Evolutionary conservation across 768 basidiomycete genomes (phyloP), one percentile per base, ranked within the genome.

Genomic region (Suillus fuscotomentosus): DNA sequence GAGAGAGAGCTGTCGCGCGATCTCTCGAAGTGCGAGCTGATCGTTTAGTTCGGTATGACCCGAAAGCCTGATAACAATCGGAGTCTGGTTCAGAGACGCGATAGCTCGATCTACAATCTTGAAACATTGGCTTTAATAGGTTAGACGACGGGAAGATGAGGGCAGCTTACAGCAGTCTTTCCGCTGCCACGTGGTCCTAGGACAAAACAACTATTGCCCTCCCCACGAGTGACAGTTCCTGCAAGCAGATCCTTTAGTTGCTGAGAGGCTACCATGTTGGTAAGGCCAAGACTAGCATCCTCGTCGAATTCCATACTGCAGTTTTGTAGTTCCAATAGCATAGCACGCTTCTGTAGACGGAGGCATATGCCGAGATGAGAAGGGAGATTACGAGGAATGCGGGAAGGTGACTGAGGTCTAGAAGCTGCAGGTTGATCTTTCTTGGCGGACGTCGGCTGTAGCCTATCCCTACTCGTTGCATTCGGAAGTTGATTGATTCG

Each of bases 181-280:
- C 95, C 96, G 66, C 89, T 91, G 17, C 94, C 93, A 65, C 88
- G 82, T 2, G 94, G 89, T 22, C 96, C 96, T 51, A 95, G 81
- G 3, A 98, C 72, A 62, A 97, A 81, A 71, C 95, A 97, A 64
- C 95, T 97, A 67, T 98, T 98, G 3, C 96, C 95, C 79, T 98
- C 96, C 11, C 90, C 91, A 36, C 95, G 84, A 24, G 78, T 78
- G 5, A 91, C 82, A 1, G 93, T 94, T 13, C 95, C 95, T 24
- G 77, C 73, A 5, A 97, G 78, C 24, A 98, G 76, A 55, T 86
- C 83, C 1, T 76, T 71, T 14, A 98, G 73, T 63, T 92, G 87
- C 41, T 84, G 71, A 34, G 81, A 76, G 0, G 91, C 88, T 20
- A 78, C 70, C 2, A 68, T 73, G 70, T 91, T 89, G 5, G 86